Percentiles rank a stretch among this genome's conserved stretches.
Conservation (phyloP, 2,329 filamentous ascomycete species). For the Exserohilum turcica region DNA sequence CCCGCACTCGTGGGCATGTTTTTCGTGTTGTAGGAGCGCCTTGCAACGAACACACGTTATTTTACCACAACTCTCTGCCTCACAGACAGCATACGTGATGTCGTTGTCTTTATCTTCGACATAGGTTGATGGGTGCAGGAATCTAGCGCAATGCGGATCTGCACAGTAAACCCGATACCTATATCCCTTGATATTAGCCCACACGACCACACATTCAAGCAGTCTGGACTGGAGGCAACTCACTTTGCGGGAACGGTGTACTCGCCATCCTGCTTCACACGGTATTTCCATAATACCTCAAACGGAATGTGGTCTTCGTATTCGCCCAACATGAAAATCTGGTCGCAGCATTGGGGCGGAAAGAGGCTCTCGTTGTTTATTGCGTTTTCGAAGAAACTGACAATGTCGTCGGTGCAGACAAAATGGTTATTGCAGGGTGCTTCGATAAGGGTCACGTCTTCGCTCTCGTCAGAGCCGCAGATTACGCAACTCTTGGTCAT, state of each 20-base stretch:
- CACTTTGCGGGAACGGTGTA: constrained; percentile 37
- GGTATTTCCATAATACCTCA: constrained; percentile 27
- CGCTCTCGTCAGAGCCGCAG: constrained; percentile 28
- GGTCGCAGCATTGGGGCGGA: constrained; percentile 37
- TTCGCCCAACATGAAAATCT: constrained; percentile 28
- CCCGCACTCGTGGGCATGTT: constrained; percentile 27
- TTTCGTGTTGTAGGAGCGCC: constrained; percentile 12
- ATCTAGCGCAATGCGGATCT: constrained; percentile 26
- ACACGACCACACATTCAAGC: too few species aligned
- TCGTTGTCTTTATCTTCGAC: constrained; percentile 15
- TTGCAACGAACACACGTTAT: constrained; percentile 37
- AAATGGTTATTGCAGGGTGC: constrained; percentile 32
- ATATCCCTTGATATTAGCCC: background rate
- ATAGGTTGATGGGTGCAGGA: constrained; percentile 28
- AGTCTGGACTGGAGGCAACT: too few species aligned
- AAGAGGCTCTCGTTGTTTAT: constrained; percentile 34
- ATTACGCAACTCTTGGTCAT: constrained; percentile 27
- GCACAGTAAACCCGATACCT: constrained; percentile 40
- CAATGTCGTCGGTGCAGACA: constrained; percentile 32
- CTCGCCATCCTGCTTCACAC: constrained; percentile 35
- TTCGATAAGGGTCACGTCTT: constrained; percentile 20
- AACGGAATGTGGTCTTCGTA: constrained; percentile 29
- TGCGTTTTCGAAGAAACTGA: constrained; percentile 32
- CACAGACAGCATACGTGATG: constrained; percentile 31
- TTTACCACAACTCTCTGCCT: constrained; percentile 22